Evolutionary conservation across 805 yeast genomes (phyloP).

Genomic region (Candida germanica): DNA sequence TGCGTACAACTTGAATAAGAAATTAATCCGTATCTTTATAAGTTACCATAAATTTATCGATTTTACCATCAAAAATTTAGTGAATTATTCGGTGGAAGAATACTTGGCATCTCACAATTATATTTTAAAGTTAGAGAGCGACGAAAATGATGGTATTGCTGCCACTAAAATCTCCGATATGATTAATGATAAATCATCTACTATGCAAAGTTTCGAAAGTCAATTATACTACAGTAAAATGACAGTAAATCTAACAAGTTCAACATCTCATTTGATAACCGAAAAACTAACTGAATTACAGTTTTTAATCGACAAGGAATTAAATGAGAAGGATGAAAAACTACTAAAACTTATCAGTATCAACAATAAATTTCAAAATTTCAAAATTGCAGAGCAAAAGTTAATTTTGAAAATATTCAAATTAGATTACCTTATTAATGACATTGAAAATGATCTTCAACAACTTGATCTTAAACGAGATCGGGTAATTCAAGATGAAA

Average conservation of each 20-base stretch:
- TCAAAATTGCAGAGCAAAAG: slow-evolving; percentile 29
- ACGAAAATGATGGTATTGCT: slow-evolving; percentile 8
- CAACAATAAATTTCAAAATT: slow-evolving; percentile 16
- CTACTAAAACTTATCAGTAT: slow-evolving; percentile 26
- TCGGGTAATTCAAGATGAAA: slow-evolving; percentile 39
- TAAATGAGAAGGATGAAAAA: slow-evolving; percentile 34
- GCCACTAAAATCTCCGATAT: slow-evolving; percentile 2
- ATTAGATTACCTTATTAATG: slow-evolving; percentile 32
- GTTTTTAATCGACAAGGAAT: slow-evolving; percentile 35
- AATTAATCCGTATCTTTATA: slow-evolving; percentile 75
- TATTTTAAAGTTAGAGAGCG: slow-evolving; percentile 22
- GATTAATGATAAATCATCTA: slow-evolving; percentile 7
- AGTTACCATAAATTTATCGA: slow-evolving; percentile 77
- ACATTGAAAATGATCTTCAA: slow-evolving; percentile 16
- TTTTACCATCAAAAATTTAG: slow-evolving; percentile 41
- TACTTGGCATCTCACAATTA: slow-evolving; percentile 34
- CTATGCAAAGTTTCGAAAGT: slow-evolving; percentile 33
- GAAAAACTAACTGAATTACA: slow-evolving; percentile 39
- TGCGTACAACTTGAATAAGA: slow-evolving; percentile 67
- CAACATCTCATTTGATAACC: slow-evolving; percentile 32
- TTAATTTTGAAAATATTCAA: slow-evolving; percentile 27
- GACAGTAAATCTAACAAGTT: slow-evolving; percentile 32
- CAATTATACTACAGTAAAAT: slow-evolving; percentile 34
- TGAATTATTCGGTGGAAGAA: slow-evolving; percentile 44
- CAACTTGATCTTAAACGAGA: slow-evolving; percentile 27